Evolutionary conservation across 2,329 filamentous ascomycete genomes (phyloP).

Genomic region (Hirsutella rhossiliensis): DNA sequence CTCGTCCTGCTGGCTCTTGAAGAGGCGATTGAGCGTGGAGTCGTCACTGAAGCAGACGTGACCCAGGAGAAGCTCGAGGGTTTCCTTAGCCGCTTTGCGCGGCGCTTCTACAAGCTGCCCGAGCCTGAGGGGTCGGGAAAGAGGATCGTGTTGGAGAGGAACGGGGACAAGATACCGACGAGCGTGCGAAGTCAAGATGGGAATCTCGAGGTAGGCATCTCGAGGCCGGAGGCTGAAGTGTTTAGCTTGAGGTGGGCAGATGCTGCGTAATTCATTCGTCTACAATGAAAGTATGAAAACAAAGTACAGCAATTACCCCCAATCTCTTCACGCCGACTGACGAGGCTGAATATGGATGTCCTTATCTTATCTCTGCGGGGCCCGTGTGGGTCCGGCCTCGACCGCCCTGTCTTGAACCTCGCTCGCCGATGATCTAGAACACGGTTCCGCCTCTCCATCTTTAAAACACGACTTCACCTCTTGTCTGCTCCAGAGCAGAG

Average conservation of each 20-base stretch:
- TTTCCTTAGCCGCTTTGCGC: constrained; percentile 41
- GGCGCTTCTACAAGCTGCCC: constrained; percentile 34
- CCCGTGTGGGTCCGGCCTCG: too few species aligned
- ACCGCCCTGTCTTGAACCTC: too few species aligned
- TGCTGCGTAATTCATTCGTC: not conserved
- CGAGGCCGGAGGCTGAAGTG: not conserved
- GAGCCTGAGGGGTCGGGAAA: not conserved
- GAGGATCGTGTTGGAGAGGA: not conserved
- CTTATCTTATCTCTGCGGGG: too few species aligned
- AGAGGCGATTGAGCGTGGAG: constrained; percentile 43
- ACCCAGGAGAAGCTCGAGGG: constrained; percentile 40
- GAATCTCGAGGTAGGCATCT: not conserved
- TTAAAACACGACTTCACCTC: too few species aligned
- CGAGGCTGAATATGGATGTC: too few species aligned
- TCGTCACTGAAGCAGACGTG: constrained; percentile 37
- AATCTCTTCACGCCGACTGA: too few species aligned
- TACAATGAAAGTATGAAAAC: too few species aligned
- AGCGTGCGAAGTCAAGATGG: not conserved
- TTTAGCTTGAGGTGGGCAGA: not conserved
- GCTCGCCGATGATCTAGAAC: too few species aligned
- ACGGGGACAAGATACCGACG: not conserved
- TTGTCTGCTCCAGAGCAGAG: too few species aligned
- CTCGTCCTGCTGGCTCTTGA: constrained; percentile 51
- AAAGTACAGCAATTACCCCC: too few species aligned
- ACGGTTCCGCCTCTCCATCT: too few species aligned